These are phyloP conservation scores for Aphanoascus verrucosus DNA, from an alignment of 2,329 filamentous ascomycete genomes.

Conservation along the genomic window DNA sequence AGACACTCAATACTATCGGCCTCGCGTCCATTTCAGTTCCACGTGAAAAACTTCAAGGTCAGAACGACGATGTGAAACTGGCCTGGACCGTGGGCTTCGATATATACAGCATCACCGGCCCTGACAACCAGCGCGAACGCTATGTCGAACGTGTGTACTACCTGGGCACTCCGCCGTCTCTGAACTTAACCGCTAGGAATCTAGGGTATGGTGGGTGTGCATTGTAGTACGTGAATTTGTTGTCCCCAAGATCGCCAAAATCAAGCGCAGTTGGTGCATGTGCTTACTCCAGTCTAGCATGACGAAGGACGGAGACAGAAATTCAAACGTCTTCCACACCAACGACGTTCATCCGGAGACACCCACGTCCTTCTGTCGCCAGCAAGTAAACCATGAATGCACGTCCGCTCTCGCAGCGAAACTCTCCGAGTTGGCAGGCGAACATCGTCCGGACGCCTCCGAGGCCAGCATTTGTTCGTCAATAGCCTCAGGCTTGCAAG, in stretches of 20 bases:
- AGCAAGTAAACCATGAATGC: background rate
- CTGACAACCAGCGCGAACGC: background rate
- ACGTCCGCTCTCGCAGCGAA: background rate
- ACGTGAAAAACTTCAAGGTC: background rate
- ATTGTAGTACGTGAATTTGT: slow-evolving; percentile 1
- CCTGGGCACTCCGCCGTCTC: background rate
- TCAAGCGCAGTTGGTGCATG: no score
- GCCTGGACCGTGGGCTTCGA: slow-evolving; percentile 5
- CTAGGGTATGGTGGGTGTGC: slow-evolving; percentile 4
- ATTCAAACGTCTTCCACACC: no score
- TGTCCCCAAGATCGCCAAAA: background rate
- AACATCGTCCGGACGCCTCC: background rate
- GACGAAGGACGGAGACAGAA: no score
- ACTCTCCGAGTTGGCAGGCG: background rate
- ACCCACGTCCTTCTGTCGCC: background rate
- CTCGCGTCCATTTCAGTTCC: slow-evolving; percentile 3
- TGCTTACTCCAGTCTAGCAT: no score
- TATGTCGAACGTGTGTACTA: slow-evolving; percentile 7
- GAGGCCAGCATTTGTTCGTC: background rate
- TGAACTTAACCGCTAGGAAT: background rate
- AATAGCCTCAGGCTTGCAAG: slow-evolving; percentile 3
- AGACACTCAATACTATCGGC: background rate
- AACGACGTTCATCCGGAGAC: background rate
- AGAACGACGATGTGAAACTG: slow-evolving; percentile 2
- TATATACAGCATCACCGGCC: background rate